These are phyloP conservation scores for Solanum sejunctum DNA, from an alignment of 257 asterid species.

Conservation along the genomic window DNA sequence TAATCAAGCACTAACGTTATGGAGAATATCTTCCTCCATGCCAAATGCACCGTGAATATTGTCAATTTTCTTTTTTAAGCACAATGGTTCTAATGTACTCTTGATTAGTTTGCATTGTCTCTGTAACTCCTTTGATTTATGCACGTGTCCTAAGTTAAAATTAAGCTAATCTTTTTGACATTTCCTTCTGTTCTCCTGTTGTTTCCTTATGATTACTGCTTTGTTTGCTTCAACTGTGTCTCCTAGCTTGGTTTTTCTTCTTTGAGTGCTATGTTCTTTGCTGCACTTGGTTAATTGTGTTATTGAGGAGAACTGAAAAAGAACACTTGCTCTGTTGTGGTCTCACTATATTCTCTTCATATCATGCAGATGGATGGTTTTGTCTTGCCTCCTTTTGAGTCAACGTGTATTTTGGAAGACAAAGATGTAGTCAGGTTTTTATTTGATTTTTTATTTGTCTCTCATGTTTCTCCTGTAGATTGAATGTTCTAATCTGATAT, in stretches of 20 bases:
- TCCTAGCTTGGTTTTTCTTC: background rate
- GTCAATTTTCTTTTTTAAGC: background rate
- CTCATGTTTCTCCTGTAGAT: background rate
- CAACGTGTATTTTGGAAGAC: slow-evolving; percentile 51
- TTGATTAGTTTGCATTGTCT: background rate
- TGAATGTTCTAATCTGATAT: background rate
- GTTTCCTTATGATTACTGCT: background rate
- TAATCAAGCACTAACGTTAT: background rate
- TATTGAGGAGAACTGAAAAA: background rate
- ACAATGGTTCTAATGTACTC: background rate
- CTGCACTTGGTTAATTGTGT: background rate
- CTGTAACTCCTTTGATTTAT: background rate
- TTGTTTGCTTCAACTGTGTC: background rate
- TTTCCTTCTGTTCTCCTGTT: background rate
- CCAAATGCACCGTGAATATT: background rate
- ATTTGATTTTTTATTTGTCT: background rate
- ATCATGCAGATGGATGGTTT: slow-evolving; percentile 60
- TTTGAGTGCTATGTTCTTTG: background rate
- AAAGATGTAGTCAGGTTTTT: slow-evolving; percentile 62
- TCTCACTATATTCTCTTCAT: background rate
- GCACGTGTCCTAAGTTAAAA: background rate
- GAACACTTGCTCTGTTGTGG: background rate
- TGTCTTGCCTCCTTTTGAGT: slow-evolving; percentile 69
- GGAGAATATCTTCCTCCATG: background rate
- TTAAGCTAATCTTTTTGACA: background rate